These are phyloP conservation scores for Colletotrichum horii DNA, from an alignment of 2,329 filamentous ascomycete species.

Conservation along the genomic window DNA sequence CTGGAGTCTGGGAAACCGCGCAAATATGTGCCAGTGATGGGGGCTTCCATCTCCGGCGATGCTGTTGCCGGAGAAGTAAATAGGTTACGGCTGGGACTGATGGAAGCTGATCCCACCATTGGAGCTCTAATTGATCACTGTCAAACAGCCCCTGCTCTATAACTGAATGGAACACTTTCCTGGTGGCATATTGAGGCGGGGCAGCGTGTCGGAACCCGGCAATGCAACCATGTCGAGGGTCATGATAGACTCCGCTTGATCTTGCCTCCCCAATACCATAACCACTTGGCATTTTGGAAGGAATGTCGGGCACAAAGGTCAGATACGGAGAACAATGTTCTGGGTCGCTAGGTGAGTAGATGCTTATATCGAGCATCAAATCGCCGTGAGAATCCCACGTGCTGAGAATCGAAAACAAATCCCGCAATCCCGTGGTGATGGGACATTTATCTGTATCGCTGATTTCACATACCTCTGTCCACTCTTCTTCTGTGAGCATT, in stretches of 20 bases:
- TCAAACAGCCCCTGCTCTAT: conserved; percentile 27
- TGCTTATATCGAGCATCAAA: conserved; percentile 34
- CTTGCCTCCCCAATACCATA: not conserved
- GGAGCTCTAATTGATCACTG: conserved; percentile 22
- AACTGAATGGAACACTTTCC: conserved; percentile 26
- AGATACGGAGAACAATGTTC: conserved; percentile 35
- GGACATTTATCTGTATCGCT: conserved; percentile 17
- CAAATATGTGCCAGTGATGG: conserved; percentile 29
- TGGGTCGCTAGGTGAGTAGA: conserved; percentile 34
- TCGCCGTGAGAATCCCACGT: conserved; percentile 28
- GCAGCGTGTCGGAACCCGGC: conserved; percentile 20
- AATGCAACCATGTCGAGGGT: conserved; percentile 28
- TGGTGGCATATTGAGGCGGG: conserved; percentile 19
- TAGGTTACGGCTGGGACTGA: conserved; percentile 30
- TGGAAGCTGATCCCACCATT: conserved; percentile 31
- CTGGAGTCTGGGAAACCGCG: conserved; percentile 32
- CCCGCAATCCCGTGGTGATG: conserved; percentile 24
- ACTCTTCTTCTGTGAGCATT: not conserved
- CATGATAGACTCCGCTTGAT: not conserved
- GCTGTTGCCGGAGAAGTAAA: conserved; percentile 36
- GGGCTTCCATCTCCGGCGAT: conserved; percentile 32
- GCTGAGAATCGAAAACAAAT: conserved; percentile 31
- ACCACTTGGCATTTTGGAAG: not conserved
- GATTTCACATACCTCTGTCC: not conserved
- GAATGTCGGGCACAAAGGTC: conserved; percentile 29